A percentile compares a stretch with the other conserved stretches of the same genome.
Conservation (phyloP, 495 filamentous ascomycete species). For the Podospora australis region DNA sequence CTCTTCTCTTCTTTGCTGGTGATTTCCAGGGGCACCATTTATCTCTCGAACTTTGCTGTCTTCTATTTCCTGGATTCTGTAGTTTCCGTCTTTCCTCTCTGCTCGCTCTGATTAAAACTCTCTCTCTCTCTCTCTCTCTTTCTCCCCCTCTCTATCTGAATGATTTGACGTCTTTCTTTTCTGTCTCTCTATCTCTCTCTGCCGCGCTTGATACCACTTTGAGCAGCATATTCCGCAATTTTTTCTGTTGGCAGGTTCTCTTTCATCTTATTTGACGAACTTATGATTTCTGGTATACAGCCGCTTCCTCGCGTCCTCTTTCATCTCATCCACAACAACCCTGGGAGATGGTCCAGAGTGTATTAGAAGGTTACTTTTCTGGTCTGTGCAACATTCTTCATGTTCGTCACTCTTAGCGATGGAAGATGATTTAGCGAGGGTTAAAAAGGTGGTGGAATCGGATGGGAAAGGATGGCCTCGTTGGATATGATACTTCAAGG, state of each 20-base stretch:
- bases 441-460: too few relatives aligned
- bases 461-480: too few relatives aligned
- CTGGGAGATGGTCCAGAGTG: too few relatives aligned
- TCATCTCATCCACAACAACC: too few relatives aligned
- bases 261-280: conserved; percentile 8
- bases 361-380: too few relatives aligned
- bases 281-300: conserved; percentile 20
- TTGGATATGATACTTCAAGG: too few relatives aligned
- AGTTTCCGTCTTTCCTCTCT: conserved; percentile 25
- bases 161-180: conserved; percentile 7
- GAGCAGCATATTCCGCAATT: conserved; percentile 11
- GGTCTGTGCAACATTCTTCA: too few relatives aligned
- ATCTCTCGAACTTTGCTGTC: conserved; percentile 15
- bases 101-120: conserved; percentile 21
- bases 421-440: too few relatives aligned
- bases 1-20: conserved; percentile 16
- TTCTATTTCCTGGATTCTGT: conserved; percentile 17
- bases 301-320: too few relatives aligned
- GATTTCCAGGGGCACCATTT: conserved; percentile 10
- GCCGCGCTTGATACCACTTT: conserved; percentile 25
- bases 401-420: too few relatives aligned
- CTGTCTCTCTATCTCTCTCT: conserved; percentile 12
- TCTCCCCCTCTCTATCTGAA: not conserved
- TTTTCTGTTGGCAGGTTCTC: conserved; percentile 6
- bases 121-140: conserved; percentile 27